Percentiles rank a stretch among this genome's conserved stretches.
These are phyloP conservation scores for Moesziomyces aphidis DNA, from an alignment of 1,284 basidiomycete species.

Conservation along the genomic window DNA sequence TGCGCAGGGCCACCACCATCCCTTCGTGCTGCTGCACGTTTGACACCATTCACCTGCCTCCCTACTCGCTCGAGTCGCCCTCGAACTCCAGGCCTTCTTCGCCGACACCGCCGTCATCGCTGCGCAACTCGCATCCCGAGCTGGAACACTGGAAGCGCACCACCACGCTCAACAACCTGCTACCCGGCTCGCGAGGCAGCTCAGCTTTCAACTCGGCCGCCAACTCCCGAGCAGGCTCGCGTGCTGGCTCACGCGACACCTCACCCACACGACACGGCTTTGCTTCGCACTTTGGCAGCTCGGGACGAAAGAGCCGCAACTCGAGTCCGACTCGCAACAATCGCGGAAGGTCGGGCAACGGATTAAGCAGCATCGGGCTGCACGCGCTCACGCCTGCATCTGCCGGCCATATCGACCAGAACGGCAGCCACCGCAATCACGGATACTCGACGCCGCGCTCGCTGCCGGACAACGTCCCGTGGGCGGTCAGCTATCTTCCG, in stretches of 20 bases:
- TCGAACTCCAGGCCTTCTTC: slow-evolving; percentile 54
- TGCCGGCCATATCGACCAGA: slow-evolving; percentile 47
- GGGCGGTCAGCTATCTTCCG: slow-evolving; percentile 60
- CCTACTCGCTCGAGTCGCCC: slow-evolving; percentile 63
- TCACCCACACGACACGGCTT: slow-evolving; percentile 58
- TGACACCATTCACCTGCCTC: slow-evolving; percentile 65
- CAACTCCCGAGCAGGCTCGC: slow-evolving; percentile 43
- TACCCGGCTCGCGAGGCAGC: slow-evolving; percentile 49
- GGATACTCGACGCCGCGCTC: slow-evolving; percentile 52
- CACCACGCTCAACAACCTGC: slow-evolving; percentile 50
- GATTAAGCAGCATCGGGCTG: slow-evolving; percentile 39
- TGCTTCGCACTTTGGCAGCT: slow-evolving; percentile 33
- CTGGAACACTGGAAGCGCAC: slow-evolving; percentile 59
- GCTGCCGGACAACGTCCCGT: slow-evolving; percentile 59
- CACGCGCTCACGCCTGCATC: slow-evolving; percentile 48
- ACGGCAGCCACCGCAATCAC: slow-evolving; percentile 39
- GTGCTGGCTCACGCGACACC: slow-evolving; percentile 46
- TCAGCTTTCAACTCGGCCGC: slow-evolving; percentile 27
- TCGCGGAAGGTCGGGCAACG: slow-evolving; percentile 34
- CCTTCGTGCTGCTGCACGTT: slow-evolving; percentile 62
- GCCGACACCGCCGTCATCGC: slow-evolving; percentile 40
- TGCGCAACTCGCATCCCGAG: slow-evolving; percentile 47
- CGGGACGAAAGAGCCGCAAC: slow-evolving; percentile 49
- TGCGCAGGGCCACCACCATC: slow-evolving; percentile 58
- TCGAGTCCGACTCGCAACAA: slow-evolving; percentile 42